Percentiles rank a stretch among this genome's conserved stretches.
Evolutionary conservation across 2,329 filamentous ascomycete genomes (phyloP).

Genomic region (Paecilomyces sp.): DNA sequence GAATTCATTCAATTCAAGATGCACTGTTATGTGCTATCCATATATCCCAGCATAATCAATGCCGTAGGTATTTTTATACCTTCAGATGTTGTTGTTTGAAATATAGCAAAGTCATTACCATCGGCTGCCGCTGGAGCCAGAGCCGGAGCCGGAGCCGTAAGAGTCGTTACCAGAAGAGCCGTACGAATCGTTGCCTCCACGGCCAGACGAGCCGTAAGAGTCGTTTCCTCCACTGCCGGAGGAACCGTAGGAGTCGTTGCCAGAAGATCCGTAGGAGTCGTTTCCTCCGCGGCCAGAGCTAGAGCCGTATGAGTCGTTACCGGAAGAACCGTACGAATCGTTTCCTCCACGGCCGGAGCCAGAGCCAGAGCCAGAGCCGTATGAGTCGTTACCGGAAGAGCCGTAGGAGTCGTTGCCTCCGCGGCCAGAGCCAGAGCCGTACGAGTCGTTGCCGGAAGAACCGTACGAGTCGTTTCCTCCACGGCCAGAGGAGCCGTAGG

Average conservation of each 20-base stretch:
- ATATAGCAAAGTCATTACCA: background rate
- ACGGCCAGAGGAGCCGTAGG: background rate
- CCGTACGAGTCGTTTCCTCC: background rate
- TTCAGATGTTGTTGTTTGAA: background rate
- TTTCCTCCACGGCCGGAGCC: background rate
- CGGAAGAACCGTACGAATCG: background rate
- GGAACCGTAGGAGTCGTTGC: background rate
- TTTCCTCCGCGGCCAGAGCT: background rate
- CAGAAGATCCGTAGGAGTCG: background rate
- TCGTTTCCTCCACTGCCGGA: background rate
- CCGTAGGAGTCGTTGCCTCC: background rate
- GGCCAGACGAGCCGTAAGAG: background rate
- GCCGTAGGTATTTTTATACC: background rate
- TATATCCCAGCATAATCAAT: background rate
- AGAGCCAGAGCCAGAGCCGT: background rate
- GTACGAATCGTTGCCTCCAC: background rate
- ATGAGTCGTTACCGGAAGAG: background rate
- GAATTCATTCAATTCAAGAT: background rate
- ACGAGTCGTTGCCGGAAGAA: background rate
- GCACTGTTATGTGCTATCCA: background rate
- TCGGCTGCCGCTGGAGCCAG: background rate
- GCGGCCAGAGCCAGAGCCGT: background rate
- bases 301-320: background rate
- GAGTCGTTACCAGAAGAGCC: background rate
- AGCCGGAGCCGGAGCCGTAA: conserved; percentile 8